Base-by-base conservation (phyloP, 192 early-diverging fungal species). In the Rhizoclosmatium sp. region DNA sequence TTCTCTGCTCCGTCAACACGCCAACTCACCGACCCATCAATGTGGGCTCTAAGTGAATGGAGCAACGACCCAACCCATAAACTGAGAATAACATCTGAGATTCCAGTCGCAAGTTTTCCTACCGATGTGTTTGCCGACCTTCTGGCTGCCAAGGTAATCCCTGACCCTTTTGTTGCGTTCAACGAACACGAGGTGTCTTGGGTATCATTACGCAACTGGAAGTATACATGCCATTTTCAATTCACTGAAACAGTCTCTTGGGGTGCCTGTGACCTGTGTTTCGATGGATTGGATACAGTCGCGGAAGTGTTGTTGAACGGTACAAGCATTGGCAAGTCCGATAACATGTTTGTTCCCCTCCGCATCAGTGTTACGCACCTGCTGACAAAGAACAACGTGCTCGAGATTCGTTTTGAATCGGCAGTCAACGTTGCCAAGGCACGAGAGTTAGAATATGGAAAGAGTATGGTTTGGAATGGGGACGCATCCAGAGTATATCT, bases 211-310 rank as follows among this genome's bases (percentile, higher is more conserved):
- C 23, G 19, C 4, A 42, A 71, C 49, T 71, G 65, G 54, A 78
- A 60, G 46, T 51, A 74, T 54, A 40, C 7, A 47, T 16, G 39
- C 71, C 45, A 14, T 39, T 71, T 71, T 42, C 60, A 62, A 62
- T 21, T 19, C 21, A 62, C 21, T 7, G 7, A 62, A 9, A 62
- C 60, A 31, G 39, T 40, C 54, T 56, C 54, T n/a, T 31, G 31
- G 31, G 31, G 31, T 31, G 31, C 31, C 54, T 14, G 10, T 14
- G 40, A 46, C 12, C 45, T 89, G 4, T 71, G 75, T 39, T 86
- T 85, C 65, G 88, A 89, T 65, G 88, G 88, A 1, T 62, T 89
- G 2, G 88, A 89, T 64, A 88, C 88, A 2, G 56, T 87, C 59
- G 84, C 89, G 7, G 79, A 60, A 41, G 73, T 90, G 40, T 78